Base-by-base conservation (phyloP, 805 yeast genomes). In the Wilhelminamyces savonicus region DNA sequence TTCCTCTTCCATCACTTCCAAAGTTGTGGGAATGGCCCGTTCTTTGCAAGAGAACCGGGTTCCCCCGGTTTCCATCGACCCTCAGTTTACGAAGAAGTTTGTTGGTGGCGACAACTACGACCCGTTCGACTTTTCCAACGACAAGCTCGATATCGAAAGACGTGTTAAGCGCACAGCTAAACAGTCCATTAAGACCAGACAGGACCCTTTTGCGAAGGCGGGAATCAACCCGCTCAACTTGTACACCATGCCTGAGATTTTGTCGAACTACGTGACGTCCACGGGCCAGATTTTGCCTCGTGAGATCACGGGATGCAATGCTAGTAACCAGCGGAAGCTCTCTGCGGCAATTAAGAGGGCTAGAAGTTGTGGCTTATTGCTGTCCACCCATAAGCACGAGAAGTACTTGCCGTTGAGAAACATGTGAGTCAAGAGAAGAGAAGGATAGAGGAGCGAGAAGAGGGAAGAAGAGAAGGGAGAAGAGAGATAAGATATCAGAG, bases 261-360 rank as follows among this genome's bases (percentile, higher is more conserved):
- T 88, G 33, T 76, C 86, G 1, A 62, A 69, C 26, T 87, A 74
- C 47, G 51, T 86, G 31, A 65, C 82, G 6, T 56, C 78, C 13
- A 75, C 85, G 5, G 97, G 97, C 12, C 78, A 76, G 46, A 85
- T 87, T 25, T 59, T 78, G 30, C 83, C 86, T 13, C 71, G 90
- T 36, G 75, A 76, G 30, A 73, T 76, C 11, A 78, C 86, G 2
- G 87, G 90, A 4, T 68, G 84, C 38, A 69, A 63, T 23, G 69
- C 71, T 8, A 67, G 63, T 40, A 82, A 81, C 46, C 95, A 87
- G 51, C 76, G 74, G 47, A 67, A 71, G 43, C 57, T 87, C 43
- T 67, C 87, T 2, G 81, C 75, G 44, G 94, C 95, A 12, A 70
- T 87, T 26, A 77, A 82, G 50, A 71, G 95, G 43, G 78, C 88